These are phyloP conservation scores for Fusarium penzigii DNA, from an alignment of 2,329 filamentous ascomycete genomes.

Conservation along the genomic window DNA sequence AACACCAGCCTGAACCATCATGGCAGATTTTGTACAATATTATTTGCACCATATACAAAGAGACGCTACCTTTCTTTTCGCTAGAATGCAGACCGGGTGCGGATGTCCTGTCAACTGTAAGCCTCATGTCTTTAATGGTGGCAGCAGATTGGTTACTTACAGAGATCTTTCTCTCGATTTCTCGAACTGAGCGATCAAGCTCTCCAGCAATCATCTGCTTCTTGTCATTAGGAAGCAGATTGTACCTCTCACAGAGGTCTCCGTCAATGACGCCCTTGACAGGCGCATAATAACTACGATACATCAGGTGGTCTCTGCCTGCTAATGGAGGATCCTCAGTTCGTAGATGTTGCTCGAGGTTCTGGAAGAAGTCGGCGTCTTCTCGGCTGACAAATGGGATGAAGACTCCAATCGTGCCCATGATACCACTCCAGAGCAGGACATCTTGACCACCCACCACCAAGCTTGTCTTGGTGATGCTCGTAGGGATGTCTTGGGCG, in stretches of 20 bases:
- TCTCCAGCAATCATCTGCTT: conserved; percentile 95
- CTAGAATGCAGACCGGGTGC: conserved; percentile 61
- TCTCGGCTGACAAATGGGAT: conserved; percentile 90
- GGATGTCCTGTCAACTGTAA: conserved; percentile 50
- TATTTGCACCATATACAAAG: conserved; percentile 22
- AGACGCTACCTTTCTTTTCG: conserved; percentile 19
- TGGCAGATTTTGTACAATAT: conserved; percentile 29
- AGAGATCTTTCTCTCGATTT: conserved; percentile 96
- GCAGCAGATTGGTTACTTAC: conserved; percentile 37
- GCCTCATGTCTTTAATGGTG: not conserved
- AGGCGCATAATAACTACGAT: conserved; percentile 91
- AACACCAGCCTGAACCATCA: conserved; percentile 22
- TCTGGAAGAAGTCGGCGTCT: conserved; percentile 97
- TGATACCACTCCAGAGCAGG: conserved; percentile 88
- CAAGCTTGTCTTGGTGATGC: conserved; percentile 83
- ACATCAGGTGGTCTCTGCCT: conserved; percentile 93
- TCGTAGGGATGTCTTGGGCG: conserved; percentile 88
- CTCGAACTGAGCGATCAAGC: conserved; percentile 83
- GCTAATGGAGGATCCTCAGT: conserved; percentile 84
- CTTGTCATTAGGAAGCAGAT: conserved; percentile 80
- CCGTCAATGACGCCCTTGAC: conserved; percentile 97
- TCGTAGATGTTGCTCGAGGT: conserved; percentile 83
- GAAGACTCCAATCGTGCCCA: conserved; percentile 90
- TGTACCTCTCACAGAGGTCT: conserved; percentile 91
- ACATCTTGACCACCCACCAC: conserved; percentile 91